Conservation (phyloP, 1,284 basidiomycete genomes). For the Boletus mariae region DNA sequence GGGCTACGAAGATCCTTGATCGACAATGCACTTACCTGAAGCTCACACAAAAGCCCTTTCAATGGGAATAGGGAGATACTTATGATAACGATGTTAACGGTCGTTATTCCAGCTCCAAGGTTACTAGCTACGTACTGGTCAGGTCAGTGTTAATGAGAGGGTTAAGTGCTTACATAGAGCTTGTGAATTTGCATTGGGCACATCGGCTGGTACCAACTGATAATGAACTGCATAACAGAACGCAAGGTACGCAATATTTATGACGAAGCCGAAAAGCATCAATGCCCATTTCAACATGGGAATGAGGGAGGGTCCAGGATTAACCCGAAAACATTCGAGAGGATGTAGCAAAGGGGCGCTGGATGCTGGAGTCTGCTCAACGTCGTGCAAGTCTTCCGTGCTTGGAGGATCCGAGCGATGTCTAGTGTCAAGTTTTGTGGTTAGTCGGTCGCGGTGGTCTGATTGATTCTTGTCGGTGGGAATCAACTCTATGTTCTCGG, state of each 20-base stretch:
- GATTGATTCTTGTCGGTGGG: neutral
- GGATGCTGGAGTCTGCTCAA: neutral
- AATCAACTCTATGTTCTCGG: neutral
- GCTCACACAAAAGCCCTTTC: slow-evolving; percentile 6
- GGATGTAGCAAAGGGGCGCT: neutral
- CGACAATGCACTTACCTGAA: slow-evolving; percentile 1
- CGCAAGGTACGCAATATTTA: slow-evolving; percentile 8
- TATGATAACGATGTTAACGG: slow-evolving; percentile 14
- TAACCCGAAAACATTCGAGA: neutral
- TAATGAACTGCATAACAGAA: slow-evolving; percentile 16
- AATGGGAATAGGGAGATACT: slow-evolving; percentile 11
- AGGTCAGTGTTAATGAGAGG: neutral
- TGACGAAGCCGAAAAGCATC: neutral
- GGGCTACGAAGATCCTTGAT: neutral
- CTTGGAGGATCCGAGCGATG: neutral
- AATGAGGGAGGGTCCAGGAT: neutral
- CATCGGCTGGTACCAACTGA: slow-evolving; percentile 7
- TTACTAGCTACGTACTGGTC: neutral
- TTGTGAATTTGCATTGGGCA: slow-evolving; percentile 1
- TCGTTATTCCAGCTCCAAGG: slow-evolving; percentile 9
- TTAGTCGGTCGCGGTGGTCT: neutral
- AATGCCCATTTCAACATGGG: slow-evolving; percentile 1
- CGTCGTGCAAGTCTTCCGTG: neutral
- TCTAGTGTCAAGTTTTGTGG: neutral
- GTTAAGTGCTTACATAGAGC: slow-evolving; percentile 2